phyloP scores from a whole-genome alignment of 352 stramenopile species.

The Thalassiosira livingstoniorum region DNA sequence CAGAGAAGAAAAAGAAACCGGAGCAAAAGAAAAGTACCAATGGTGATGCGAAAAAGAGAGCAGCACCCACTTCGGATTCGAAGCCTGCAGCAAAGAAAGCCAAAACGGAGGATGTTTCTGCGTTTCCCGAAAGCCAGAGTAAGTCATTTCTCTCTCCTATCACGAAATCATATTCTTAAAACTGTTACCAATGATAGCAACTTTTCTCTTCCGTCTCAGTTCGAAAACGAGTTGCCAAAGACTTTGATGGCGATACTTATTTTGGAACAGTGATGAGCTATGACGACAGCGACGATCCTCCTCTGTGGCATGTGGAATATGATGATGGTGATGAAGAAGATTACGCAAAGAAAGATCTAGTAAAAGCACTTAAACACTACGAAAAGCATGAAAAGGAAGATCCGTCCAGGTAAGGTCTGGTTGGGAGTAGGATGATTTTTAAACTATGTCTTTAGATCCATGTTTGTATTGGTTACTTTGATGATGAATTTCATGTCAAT shows the following conservation, averaged over 20 bases:
- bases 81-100: conserved; percentile 39
- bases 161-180: not conserved
- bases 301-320: conserved; percentile 61
- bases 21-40: conserved; percentile 2
- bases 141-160: not conserved
- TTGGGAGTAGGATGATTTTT: too few relatives aligned
- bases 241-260: conserved; percentile 55
- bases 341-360: conserved; percentile 59
- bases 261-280: conserved; percentile 64
- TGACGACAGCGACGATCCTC: conserved; percentile 50
- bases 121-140: conserved; percentile 36
- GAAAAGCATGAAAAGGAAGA: conserved; percentile 40
- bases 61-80: conserved; percentile 6
- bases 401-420: too few relatives aligned
- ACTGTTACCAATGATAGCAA: not conserved
- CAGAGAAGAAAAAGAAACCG: not conserved
- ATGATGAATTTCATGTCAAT: too few relatives aligned
- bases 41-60: conserved; percentile 2
- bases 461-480: too few relatives aligned
- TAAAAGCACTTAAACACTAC: conserved; percentile 57
- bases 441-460: too few relatives aligned
- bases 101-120: conserved; percentile 28
- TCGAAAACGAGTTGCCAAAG: conserved; percentile 54
- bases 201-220: too few relatives aligned
- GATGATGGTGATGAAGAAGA: conserved; percentile 69